A percentile compares a stretch with the other conserved stretches of the same genome.
These are phyloP conservation scores for Telfairia occidentalis DNA, from an alignment of 331 rosid genomes.

Conservation along the genomic window DNA sequence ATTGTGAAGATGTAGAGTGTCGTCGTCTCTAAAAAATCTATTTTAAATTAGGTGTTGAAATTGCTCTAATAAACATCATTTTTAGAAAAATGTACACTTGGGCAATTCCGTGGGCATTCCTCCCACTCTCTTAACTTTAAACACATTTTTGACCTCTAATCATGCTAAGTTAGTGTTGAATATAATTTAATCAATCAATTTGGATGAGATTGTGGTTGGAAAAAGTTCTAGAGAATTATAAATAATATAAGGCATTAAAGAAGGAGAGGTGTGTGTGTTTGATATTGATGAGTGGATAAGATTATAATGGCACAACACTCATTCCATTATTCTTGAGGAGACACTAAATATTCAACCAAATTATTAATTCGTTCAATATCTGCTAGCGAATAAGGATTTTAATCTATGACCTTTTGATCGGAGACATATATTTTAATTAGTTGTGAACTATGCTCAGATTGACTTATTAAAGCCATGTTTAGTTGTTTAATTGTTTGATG, in stretches of 20 bases:
- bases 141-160: neutral
- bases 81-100: neutral
- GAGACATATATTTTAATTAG: too few relatives aligned
- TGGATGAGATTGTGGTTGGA: neutral
- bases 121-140: neutral
- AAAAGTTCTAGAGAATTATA: neutral
- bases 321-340: neutral
- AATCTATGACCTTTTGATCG: too few relatives aligned
- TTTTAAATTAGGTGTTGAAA: neutral
- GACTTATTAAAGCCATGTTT: neutral
- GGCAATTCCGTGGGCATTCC: neutral
- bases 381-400: too few relatives aligned
- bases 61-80: neutral
- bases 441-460: too few relatives aligned
- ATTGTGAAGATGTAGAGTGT: too few relatives aligned
- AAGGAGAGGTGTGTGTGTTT: neutral
- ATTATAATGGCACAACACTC: slow-evolving; percentile 4
- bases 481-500: neutral
- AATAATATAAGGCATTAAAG: neutral
- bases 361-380: too few relatives aligned
- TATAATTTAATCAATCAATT: neutral
- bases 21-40: too few relatives aligned
- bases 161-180: neutral
- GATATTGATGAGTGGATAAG: neutral
- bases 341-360: neutral